A percentile compares a stretch with the other conserved stretches of the same genome.
phyloP scores from a whole-genome alignment of 164 flowering plant genomes.

The Protea cynaroides region DNA sequence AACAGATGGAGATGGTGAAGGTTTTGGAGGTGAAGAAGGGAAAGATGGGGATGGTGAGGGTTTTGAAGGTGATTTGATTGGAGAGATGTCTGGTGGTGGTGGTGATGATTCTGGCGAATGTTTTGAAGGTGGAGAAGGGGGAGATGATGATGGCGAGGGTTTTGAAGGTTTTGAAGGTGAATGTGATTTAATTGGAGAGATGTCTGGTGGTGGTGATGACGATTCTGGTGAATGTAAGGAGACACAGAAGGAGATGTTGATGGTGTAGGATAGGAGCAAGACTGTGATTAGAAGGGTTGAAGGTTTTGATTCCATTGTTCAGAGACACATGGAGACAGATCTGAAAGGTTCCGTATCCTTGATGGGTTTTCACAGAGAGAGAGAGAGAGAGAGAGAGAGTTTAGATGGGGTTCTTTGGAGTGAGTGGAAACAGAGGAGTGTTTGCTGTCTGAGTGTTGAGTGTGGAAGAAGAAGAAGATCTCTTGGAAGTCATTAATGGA shows the following conservation, averaged over 20 bases:
- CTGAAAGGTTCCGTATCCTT: no score
- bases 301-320: conserved; percentile 20
- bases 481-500: no score
- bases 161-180: not conserved
- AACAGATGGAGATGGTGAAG: conserved; percentile 15
- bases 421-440: no score
- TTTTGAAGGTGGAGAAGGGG: conserved; percentile 14
- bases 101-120: conserved; percentile 10
- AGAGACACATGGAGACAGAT: conserved; percentile 1
- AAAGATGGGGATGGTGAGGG: conserved; percentile 10
- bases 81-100: conserved; percentile 1
- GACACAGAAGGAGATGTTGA: conserved; percentile 8
- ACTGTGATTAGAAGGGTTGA: conserved; percentile 8
- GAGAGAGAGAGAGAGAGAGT: no score
- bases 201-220: no score
- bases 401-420: no score
- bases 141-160: no score
- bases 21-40: conserved; percentile 10
- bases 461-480: no score
- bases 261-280: conserved; percentile 7
- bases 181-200: conserved; percentile 1
- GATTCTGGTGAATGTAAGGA: conserved; percentile 5
- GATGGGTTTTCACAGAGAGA: no score
- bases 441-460: no score
- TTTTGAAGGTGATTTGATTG: conserved; percentile 6